A percentile compares a stretch with the other conserved stretches of the same genome.
phyloP scores from a whole-genome alignment of 1,284 basidiomycete species.

The Agaricales sp. region DNA sequence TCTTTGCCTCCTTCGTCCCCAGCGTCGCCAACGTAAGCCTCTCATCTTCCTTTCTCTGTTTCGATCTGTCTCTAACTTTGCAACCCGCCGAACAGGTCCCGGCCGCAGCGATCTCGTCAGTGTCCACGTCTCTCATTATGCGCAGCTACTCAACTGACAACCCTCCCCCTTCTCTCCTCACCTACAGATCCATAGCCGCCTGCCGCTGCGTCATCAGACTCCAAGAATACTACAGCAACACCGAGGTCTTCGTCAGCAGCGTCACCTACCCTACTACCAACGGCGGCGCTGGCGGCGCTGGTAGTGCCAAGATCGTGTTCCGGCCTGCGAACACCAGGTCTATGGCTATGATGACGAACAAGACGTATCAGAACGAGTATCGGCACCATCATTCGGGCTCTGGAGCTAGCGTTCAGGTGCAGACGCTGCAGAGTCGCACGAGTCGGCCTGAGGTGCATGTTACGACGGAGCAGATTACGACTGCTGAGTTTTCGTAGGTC shows the following conservation, averaged over 20 bases:
- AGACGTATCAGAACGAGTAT: too few relatives aligned
- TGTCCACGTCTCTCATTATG: conserved; percentile 5
- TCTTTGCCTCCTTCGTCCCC: not conserved
- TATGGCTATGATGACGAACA: too few relatives aligned
- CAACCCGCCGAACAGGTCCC: too few relatives aligned
- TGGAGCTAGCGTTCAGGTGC: conserved; percentile 10
- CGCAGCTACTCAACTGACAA: too few relatives aligned
- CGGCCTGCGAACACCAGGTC: conserved; percentile 11
- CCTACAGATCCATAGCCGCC: conserved; percentile 44
- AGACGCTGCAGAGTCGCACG: conserved; percentile 17
- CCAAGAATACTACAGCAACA: conserved; percentile 39
- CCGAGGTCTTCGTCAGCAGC: conserved; percentile 35
- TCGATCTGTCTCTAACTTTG: too few relatives aligned
- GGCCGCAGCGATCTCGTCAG: conserved; percentile 54
- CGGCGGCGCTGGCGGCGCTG: not conserved
- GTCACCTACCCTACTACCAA: not conserved
- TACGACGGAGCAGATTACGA: conserved; percentile 48
- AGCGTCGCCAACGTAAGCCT: conserved; percentile 24
- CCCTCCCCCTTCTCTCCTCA: not conserved
- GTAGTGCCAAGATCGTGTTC: conserved; percentile 13
- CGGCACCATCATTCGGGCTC: too few relatives aligned
- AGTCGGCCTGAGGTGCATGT: conserved; percentile 47
- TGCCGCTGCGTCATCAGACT: conserved; percentile 57
- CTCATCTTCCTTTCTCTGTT: conserved; percentile 8
- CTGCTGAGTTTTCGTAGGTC: conserved; percentile 22